Conservation (phyloP, 129 eudicot species). For the Saussurea involucrata region DNA sequence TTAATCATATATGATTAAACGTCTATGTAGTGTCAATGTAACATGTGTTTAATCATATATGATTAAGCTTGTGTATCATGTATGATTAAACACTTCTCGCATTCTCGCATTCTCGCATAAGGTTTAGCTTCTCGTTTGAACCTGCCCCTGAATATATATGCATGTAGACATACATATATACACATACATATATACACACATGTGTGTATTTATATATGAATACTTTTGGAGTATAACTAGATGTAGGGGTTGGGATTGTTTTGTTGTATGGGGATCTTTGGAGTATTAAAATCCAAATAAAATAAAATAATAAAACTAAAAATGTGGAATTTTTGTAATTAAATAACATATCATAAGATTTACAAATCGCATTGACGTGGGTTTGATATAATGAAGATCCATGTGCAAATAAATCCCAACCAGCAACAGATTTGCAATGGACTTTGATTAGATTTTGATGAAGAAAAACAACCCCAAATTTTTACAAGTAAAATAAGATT, state of each 20-base stretch:
- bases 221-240: conserved; percentile 8
- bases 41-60: too few relatives aligned
- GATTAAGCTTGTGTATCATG: too few relatives aligned
- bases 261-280: conserved; percentile 25
- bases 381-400: conserved; percentile 37
- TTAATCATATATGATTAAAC: too few relatives aligned
- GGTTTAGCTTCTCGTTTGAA: too few relatives aligned
- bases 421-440: conserved; percentile 36
- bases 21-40: too few relatives aligned
- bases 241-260: conserved; percentile 29
- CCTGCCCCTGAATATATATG: too few relatives aligned
- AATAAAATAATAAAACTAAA: not conserved
- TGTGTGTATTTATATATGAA: conserved; percentile 4
- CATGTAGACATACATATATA: too few relatives aligned
- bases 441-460: conserved; percentile 29
- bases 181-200: not conserved
- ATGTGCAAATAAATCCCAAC: conserved; percentile 39
- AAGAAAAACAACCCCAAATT: conserved; percentile 4
- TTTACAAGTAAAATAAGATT: not conserved
- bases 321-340: conserved; percentile 17
- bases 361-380: conserved; percentile 40
- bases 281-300: conserved; percentile 12
- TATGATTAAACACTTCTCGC: too few relatives aligned
- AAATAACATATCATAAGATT: conserved; percentile 36
- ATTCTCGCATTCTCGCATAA: too few relatives aligned